Evolutionary conservation across 805 yeast genomes (phyloP).

Genomic region (Saccharomycopsis microspora): DNA sequence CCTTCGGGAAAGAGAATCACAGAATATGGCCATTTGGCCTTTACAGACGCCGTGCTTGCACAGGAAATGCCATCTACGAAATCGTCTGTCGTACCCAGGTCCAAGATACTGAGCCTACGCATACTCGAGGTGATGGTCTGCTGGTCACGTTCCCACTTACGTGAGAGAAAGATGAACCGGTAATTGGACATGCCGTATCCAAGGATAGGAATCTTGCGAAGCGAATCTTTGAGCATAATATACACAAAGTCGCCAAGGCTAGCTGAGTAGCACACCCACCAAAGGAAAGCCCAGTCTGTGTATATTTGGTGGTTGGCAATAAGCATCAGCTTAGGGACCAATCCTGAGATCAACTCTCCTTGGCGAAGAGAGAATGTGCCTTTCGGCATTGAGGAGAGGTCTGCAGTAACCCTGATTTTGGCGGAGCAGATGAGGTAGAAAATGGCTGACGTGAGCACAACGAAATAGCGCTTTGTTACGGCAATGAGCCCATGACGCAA

Average conservation of each 20-base stretch:
- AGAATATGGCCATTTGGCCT: constrained; percentile 44
- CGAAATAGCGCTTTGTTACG: constrained; percentile 46
- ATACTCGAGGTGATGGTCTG: constrained; percentile 20
- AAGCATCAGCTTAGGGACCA: constrained; percentile 45
- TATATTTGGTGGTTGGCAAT: constrained; percentile 92
- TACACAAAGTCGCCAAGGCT: constrained; percentile 51
- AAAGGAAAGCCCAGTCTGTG: constrained; percentile 83
- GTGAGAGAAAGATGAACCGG: constrained; percentile 65
- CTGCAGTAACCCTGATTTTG: constrained; percentile 38
- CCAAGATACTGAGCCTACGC: not conserved
- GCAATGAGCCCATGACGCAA: constrained; percentile 33
- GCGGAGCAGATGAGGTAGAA: constrained; percentile 39
- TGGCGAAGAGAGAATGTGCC: constrained; percentile 24
- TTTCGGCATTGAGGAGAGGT: constrained; percentile 22
- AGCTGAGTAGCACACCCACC: constrained; percentile 76
- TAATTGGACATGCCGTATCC: constrained; percentile 81
- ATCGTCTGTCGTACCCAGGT: constrained; percentile 1
- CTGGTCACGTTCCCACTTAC: constrained; percentile 82
- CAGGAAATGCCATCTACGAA: not conserved
- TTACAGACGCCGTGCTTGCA: not conserved
- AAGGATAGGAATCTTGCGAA: constrained; percentile 56
- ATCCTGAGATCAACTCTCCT: constrained; percentile 17
- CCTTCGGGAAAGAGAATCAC: constrained; percentile 89
- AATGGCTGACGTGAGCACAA: constrained; percentile 39
- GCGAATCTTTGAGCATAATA: constrained; percentile 70